phyloP scores from a whole-genome alignment of 257 asterid species.

The Eucommia ulmoides region DNA sequence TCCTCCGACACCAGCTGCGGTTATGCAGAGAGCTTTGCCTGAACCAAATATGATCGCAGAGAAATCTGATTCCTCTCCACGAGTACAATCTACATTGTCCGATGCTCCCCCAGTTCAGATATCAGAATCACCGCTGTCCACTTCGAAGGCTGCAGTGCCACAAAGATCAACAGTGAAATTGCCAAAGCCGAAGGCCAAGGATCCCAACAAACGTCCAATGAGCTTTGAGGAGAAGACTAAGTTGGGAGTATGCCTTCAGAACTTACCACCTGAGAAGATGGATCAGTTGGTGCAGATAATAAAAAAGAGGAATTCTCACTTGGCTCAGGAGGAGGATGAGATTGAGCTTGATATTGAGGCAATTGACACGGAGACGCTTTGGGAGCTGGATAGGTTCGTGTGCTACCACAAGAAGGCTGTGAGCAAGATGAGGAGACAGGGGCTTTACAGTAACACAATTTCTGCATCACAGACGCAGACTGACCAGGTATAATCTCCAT shows the following conservation, averaged over 20 bases:
- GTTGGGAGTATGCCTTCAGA: conserved; percentile 14
- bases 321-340: conserved; percentile 16
- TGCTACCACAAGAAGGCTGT: conserved; percentile 4
- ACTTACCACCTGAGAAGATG: conserved; percentile 13
- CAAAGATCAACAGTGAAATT: background rate
- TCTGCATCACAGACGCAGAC: background rate
- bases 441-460: background rate
- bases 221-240: conserved; percentile 10
- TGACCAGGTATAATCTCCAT: background rate
- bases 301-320: conserved; percentile 10
- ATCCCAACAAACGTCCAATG: conserved; percentile 12
- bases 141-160: background rate
- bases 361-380: conserved; percentile 23
- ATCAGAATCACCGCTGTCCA: background rate
- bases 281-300: conserved; percentile 13
- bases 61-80: too few species aligned
- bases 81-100: too few species aligned
- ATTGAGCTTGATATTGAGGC: conserved; percentile 20
- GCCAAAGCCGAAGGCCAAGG: conserved; percentile 9
- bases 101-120: background rate
- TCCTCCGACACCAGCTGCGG: background rate
- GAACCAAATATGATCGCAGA: too few species aligned
- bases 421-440: conserved; percentile 7
- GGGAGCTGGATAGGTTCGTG: conserved; percentile 21
- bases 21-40: background rate